Conservation (phyloP, 768 basidiomycete species). For the Mycena capillaripes region DNA sequence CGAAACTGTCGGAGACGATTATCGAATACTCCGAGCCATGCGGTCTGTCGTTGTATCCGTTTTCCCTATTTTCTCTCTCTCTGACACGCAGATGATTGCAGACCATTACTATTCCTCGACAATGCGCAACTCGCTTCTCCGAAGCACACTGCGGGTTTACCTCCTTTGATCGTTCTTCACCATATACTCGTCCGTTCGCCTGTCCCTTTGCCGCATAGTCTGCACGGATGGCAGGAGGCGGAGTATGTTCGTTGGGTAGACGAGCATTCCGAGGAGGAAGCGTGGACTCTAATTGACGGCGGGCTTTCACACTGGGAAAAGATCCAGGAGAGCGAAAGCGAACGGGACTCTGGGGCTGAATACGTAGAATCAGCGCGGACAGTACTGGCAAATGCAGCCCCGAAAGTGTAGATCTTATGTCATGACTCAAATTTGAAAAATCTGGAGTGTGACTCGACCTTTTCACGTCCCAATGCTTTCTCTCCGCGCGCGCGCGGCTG, state of each 20-base stretch:
- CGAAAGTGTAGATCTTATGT: slow-evolving; percentile 23
- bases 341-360: slow-evolving; percentile 62
- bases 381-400: slow-evolving; percentile 67
- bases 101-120: slow-evolving; percentile 92
- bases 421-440: background rate
- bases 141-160: slow-evolving; percentile 80
- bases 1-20: slow-evolving; percentile 88
- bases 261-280: slow-evolving; percentile 88
- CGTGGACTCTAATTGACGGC: slow-evolving; percentile 84
- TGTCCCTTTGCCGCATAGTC: slow-evolving; percentile 85
- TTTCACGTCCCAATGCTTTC: slow-evolving; percentile 39
- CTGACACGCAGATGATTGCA: slow-evolving; percentile 45
- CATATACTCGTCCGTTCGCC: slow-evolving; percentile 93
- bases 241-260: slow-evolving; percentile 98
- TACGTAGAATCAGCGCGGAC: slow-evolving; percentile 77
- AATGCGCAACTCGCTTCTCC: slow-evolving; percentile 76
- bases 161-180: slow-evolving; percentile 90
- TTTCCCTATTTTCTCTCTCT: background rate
- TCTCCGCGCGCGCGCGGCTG: slow-evolving; percentile 49
- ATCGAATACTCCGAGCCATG: slow-evolving; percentile 87
- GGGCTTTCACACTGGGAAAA: slow-evolving; percentile 87
- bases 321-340: slow-evolving; percentile 70
- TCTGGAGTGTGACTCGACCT: slow-evolving; percentile 26
- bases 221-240: slow-evolving; percentile 95
- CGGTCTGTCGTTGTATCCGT: slow-evolving; percentile 63